Evolutionary conservation across 495 filamentous ascomycete genomes (phyloP), one percentile per base, ranked within the genome.

Genomic region (Neurospora sp.): DNA sequence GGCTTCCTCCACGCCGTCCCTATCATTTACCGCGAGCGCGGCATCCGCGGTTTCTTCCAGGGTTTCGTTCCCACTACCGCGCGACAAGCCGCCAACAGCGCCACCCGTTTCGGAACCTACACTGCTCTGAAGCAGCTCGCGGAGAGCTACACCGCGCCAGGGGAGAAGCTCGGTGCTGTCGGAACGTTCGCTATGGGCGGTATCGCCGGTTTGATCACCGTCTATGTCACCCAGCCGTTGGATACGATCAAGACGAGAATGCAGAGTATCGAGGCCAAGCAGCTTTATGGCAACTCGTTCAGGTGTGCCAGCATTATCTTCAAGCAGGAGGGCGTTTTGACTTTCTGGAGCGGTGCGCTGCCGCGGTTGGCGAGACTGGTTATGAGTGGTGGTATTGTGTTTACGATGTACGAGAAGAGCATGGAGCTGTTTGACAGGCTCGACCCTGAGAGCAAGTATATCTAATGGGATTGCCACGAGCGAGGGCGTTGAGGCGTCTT

Each of bases 341-440:
- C 94, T 11, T 92, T 99, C 74, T 99, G 96, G 96, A 94, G 92
- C 73, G 96, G 96, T 22, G 95, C 96, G 31, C 77, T 98, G 74
- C 96, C 96, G 3, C 82, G 96, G 69, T 81, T 99, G 76, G 94
- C 89, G 22, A 84, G 96, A 72, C 80, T 99, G 74, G 92, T 97
- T 73, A 70, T 94, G 84, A 97, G 94, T 78, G 96, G 96, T 69
- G 96, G 96, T 22, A 97, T 99, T 78, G 96, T 99, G 70, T 99
- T 99, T 79, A 94, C 96, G 5, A 97, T 98, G 94, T 98, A 99
- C 80, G 96, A 99, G 84, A 98, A 98, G 86, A 91, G 91, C 48
- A 98, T 99, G 83, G 96, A 98, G 72, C 76, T 91, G 68, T 87
- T 99, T 82, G 91, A 96, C 79, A 84, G 81, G 73, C 42, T 94